Evolutionary conservation across 768 basidiomycete genomes (phyloP), one percentile per base, ranked within the genome.

Genomic region (Leucogyrophana mollusca): DNA sequence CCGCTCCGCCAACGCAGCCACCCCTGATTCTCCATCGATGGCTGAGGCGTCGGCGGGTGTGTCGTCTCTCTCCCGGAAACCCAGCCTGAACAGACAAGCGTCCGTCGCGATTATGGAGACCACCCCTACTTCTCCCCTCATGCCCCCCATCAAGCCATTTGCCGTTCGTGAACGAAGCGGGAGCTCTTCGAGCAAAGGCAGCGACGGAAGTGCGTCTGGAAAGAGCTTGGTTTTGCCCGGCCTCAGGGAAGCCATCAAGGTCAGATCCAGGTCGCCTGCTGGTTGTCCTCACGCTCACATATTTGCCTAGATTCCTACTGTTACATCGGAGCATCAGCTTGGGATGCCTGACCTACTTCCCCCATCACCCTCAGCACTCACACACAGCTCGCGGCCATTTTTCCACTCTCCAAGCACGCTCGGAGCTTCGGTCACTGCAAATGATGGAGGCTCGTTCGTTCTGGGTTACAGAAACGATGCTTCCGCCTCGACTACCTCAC

Each of bases 191-290:
- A 73, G 74, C 43, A 58, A 64, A 54, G 56, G 67, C 46, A 61
- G 72, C 45, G 58, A 72, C n/a, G 60, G 57, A 11, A 53, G 56
- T 43, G 56, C 45, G 45, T 59, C 60, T 14, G 39, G 56, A 35
- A 56, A 56, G 45, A 57, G 57, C 45, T 53, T 71, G 30, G 68
- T 70, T 20, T 64, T 81, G 0, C 83, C 84, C 2, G 84, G 80
- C 3, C 66, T 88, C 24, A 87, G 83, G 57, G 86, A 90, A 56
- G 82, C 85, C 14, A 64, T 88, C 21, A 88, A 87, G 79, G 86
- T 83, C 60, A 38, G 24, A 17, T 22, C 34, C 39, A 25, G 20
- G n/a, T 34, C 21, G 30, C 24, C 5, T 16, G 23, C 10, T 46
- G 16, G 18, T 49, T 24, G 33, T 45, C 47, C 47, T 40, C 35